Conservation (phyloP, 305 asterid genomes). For the Fraxinus angustifolia region DNA sequence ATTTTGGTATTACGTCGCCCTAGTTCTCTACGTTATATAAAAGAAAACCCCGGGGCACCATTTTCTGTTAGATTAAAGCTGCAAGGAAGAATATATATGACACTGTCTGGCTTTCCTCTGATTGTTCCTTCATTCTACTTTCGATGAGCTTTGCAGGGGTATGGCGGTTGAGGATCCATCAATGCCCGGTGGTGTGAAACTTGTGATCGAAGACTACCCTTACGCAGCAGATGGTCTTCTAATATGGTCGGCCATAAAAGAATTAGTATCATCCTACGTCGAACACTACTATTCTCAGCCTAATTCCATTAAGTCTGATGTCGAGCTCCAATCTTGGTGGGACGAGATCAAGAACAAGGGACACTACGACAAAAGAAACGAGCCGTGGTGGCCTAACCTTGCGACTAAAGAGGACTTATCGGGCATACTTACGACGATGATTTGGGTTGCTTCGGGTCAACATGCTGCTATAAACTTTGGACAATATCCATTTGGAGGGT, state of each 20-base stretch:
- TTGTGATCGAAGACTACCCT: slow-evolving; percentile 78
- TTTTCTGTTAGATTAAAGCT: background rate
- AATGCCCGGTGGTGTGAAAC: slow-evolving; percentile 59
- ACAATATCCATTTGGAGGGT: slow-evolving; percentile 76
- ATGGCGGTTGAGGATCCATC: slow-evolving; percentile 80
- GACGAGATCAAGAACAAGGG: slow-evolving; percentile 68
- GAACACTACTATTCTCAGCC: slow-evolving; percentile 55
- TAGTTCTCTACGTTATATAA: background rate
- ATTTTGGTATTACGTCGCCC: background rate
- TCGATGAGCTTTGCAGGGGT: slow-evolving; percentile 45
- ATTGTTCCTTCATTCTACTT: background rate
- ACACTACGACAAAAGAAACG: slow-evolving; percentile 55
- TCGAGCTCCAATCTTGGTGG: slow-evolving; percentile 89
- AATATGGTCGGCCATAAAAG: slow-evolving; percentile 67
- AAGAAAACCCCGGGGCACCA: background rate
- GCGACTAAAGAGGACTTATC: slow-evolving; percentile 57
- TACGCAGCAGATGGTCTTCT: slow-evolving; percentile 88
- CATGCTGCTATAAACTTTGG: slow-evolving; percentile 87
- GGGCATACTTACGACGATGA: slow-evolving; percentile 52
- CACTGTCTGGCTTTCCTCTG: background rate
- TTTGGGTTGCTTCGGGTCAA: slow-evolving; percentile 80
- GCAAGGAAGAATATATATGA: background rate
- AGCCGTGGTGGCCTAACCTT: slow-evolving; percentile 83
- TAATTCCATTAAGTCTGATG: slow-evolving; percentile 50
- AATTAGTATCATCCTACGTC: slow-evolving; percentile 62